A percentile compares a stretch with the other conserved stretches of the same genome.
Conservation (phyloP, 805 yeast species). For the Candida arabinofermentans region DNA sequence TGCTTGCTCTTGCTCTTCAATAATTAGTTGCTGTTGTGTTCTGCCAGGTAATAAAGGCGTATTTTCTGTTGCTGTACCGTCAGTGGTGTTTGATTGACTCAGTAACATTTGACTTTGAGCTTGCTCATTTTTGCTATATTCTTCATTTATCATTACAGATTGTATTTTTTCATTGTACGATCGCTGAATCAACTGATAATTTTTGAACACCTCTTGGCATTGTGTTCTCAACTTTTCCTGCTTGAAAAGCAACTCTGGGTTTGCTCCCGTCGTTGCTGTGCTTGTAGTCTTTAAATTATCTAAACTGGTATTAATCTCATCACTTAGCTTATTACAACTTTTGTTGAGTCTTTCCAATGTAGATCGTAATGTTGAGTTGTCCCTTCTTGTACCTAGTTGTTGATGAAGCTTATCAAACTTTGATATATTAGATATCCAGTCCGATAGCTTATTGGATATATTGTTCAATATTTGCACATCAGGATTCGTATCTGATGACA, state of each 20-base stretch:
- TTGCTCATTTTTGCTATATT: conserved; percentile 15
- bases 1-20: conserved; percentile 31
- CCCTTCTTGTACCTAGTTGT: conserved; percentile 52
- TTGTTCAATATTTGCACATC: conserved; percentile 9
- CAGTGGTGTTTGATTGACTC: conserved; percentile 3
- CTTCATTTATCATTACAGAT: conserved; percentile 33
- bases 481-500: background rate
- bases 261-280: conserved; percentile 7
- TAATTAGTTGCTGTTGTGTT: conserved; percentile 15
- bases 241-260: conserved; percentile 27
- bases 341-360: conserved; percentile 24
- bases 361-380: conserved; percentile 35
- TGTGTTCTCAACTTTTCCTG: conserved; percentile 55
- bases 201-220: conserved; percentile 46
- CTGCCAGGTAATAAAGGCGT: background rate
- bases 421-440: conserved; percentile 39
- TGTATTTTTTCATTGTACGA: conserved; percentile 47
- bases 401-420: conserved; percentile 45
- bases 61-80: conserved; percentile 2
- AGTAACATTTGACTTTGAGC: conserved; percentile 1
- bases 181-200: conserved; percentile 39
- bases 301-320: conserved; percentile 12
- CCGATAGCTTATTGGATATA: conserved; percentile 19
- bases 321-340: conserved; percentile 15
- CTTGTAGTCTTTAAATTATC: conserved; percentile 8